phyloP scores from a whole-genome alignment of 371 early-diverging fungal species.

The Actinomortierella ambigua region DNA sequence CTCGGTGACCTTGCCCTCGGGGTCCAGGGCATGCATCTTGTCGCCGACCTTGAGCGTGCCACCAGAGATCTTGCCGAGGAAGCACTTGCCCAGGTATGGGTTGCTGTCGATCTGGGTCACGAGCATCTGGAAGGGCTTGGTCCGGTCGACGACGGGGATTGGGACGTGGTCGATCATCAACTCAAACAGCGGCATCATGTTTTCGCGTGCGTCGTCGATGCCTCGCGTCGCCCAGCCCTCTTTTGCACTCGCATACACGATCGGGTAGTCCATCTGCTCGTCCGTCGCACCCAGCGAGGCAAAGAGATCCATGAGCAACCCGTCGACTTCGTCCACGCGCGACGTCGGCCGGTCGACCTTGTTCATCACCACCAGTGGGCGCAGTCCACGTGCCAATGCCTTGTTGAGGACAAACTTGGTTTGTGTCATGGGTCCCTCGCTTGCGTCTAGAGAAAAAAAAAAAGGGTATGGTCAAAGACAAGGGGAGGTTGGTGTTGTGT shows the following conservation, averaged over 20 bases:
- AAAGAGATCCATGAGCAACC: constrained; percentile 76
- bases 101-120: constrained; percentile 84
- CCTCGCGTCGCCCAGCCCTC: constrained; percentile 75
- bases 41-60: constrained; percentile 73
- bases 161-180: constrained; percentile 70
- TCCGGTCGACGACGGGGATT: constrained; percentile 62
- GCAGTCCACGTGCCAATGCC: constrained; percentile 66
- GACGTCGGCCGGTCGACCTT: constrained; percentile 80
- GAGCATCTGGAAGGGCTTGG: constrained; percentile 72
- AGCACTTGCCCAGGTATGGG: constrained; percentile 79
- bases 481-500: not conserved
- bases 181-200: constrained; percentile 71
- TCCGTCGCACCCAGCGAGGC: constrained; percentile 73
- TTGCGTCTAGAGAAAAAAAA: constrained; percentile 55
- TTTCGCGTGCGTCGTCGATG: constrained; percentile 47
- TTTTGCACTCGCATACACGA: constrained; percentile 77
- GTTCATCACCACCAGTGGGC: constrained; percentile 79
- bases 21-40: constrained; percentile 66
- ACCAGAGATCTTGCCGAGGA: constrained; percentile 70
- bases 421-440: constrained; percentile 87
- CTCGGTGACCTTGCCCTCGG: constrained; percentile 60
- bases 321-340: constrained; percentile 74
- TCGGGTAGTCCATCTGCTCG: constrained; percentile 75
- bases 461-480: not conserved
- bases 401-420: constrained; percentile 83